These are phyloP conservation scores for Arthroderma uncinatum DNA, from an alignment of 2,329 filamentous ascomycete genomes.

Conservation along the genomic window DNA sequence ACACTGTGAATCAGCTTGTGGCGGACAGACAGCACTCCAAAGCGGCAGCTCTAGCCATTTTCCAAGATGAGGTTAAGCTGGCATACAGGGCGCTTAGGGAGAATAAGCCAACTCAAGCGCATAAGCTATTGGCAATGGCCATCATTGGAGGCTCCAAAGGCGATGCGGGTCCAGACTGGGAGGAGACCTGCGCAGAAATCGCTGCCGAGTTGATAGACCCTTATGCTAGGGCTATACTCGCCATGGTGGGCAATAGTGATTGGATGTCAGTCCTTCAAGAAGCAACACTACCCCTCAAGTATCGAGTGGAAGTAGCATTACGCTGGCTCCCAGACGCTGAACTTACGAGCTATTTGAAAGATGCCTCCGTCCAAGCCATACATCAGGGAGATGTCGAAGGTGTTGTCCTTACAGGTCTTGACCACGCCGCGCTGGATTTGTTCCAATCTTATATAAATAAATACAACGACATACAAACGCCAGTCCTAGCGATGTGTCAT, in stretches of 20 bases:
- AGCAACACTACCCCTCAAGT: slow-evolving; percentile 46
- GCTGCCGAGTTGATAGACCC: slow-evolving; percentile 51
- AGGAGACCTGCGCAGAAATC: slow-evolving; percentile 51
- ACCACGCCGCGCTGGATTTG: slow-evolving; percentile 47
- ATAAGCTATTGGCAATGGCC: slow-evolving; percentile 46
- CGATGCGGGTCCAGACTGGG: slow-evolving; percentile 46
- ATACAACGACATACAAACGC: slow-evolving; percentile 51
- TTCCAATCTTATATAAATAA: slow-evolving; percentile 50
- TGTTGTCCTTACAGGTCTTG: slow-evolving; percentile 50
- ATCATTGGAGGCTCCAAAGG: slow-evolving; percentile 37
- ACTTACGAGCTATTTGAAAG: slow-evolving; percentile 43
- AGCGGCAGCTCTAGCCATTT: slow-evolving; percentile 51
- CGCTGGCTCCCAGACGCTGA: slow-evolving; percentile 38
- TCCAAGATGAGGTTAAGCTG: slow-evolving; percentile 48
- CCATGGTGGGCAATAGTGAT: slow-evolving; percentile 48
- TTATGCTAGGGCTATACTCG: slow-evolving; percentile 50
- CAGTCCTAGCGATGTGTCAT: slow-evolving; percentile 49
- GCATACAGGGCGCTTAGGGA: slow-evolving; percentile 46
- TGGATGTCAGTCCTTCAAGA: slow-evolving; percentile 50
- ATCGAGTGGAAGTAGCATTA: slow-evolving; percentile 52
- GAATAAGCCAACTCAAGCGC: slow-evolving; percentile 43
- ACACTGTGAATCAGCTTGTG: slow-evolving; percentile 42
- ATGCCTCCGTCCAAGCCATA: slow-evolving; percentile 42
- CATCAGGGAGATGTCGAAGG: slow-evolving; percentile 49
- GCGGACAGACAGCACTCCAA: slow-evolving; percentile 47